These are phyloP conservation scores for Solanum stenotomum DNA, from an alignment of 257 asterid species.

Conservation along the genomic window DNA sequence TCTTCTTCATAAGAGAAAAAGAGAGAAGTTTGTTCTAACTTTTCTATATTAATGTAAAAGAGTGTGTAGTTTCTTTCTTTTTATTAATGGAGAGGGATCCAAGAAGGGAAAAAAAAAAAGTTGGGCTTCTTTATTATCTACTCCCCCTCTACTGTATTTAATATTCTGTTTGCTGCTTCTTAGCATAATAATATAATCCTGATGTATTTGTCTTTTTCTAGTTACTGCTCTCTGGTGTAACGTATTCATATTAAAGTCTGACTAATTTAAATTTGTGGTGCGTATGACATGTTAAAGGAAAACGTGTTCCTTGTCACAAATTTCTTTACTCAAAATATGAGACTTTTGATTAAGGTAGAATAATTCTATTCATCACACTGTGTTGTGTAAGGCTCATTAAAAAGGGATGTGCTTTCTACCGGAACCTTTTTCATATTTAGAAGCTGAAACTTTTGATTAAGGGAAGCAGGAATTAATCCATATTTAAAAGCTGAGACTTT, in stretches of 20 bases:
- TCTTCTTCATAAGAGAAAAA: slow-evolving; percentile 33
- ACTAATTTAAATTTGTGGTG: accelerated
- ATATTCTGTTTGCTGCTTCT: neutral
- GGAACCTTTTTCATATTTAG: neutral
- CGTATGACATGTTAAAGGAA: accelerated
- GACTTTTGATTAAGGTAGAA: neutral
- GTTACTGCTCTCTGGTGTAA: neutral
- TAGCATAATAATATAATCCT: neutral
- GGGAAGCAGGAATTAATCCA: neutral
- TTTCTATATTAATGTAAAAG: neutral
- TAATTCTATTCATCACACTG: neutral
- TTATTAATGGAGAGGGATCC: slow-evolving; percentile 51
- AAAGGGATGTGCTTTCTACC: neutral
- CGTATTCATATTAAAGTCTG: accelerated
- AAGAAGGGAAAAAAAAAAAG: slow-evolving; percentile 8
- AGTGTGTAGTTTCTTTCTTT: slow-evolving; percentile 32
- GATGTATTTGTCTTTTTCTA: neutral
- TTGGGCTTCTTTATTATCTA: neutral
- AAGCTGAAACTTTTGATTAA: neutral
- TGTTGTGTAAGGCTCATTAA: neutral
- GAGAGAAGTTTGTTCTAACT: neutral
- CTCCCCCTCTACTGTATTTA: neutral
- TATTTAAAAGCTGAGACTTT: neutral
- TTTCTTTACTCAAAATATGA: too few relatives aligned
- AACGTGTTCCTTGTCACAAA: neutral